Percentiles rank a stretch among this genome's conserved stretches.
phyloP scores from a whole-genome alignment of 345 rosid genomes.

The thale cress (Arabidopsis thaliana) region DNA sequence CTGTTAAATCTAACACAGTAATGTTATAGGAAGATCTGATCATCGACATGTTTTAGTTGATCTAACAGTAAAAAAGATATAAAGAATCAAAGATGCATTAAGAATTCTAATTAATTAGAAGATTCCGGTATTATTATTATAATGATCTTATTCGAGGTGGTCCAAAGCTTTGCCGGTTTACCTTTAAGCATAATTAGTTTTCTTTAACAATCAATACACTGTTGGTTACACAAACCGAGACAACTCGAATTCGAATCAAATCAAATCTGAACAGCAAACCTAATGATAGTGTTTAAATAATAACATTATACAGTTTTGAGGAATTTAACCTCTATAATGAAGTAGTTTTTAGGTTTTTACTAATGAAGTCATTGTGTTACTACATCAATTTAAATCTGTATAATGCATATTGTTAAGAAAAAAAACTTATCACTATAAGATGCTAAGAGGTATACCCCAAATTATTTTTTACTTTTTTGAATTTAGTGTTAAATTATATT shows the following conservation, averaged over 20 bases:
- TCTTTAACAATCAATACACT: neutral
- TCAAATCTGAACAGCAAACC: conserved; percentile 23
- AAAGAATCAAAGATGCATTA: neutral
- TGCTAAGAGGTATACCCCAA: neutral
- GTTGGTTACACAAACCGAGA: conserved; percentile 27
- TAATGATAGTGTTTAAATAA: neutral
- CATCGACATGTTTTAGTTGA: neutral
- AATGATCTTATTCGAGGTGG: conserved; percentile 17
- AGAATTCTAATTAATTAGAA: neutral
- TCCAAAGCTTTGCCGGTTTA: conserved; percentile 31
- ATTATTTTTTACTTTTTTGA: too few relatives aligned
- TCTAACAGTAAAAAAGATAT: conserved; percentile 10
- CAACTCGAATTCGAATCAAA: conserved; percentile 34
- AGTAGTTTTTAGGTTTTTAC: neutral
- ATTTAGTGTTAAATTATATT: too few relatives aligned
- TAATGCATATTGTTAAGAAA: neutral
- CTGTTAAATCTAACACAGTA: conserved; percentile 2
- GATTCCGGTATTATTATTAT: neutral
- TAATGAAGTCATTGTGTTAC: neutral
- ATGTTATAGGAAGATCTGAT: neutral
- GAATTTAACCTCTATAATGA: neutral
- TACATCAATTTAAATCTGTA: neutral
- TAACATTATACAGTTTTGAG: neutral
- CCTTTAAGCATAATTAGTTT: conserved; percentile 6
- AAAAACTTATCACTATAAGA: too few relatives aligned